Evolutionary conservation across 169 alveolate genomes (phyloP), one percentile per base, ranked within the genome.

Genomic region (Plasmodium reichenowi): DNA sequence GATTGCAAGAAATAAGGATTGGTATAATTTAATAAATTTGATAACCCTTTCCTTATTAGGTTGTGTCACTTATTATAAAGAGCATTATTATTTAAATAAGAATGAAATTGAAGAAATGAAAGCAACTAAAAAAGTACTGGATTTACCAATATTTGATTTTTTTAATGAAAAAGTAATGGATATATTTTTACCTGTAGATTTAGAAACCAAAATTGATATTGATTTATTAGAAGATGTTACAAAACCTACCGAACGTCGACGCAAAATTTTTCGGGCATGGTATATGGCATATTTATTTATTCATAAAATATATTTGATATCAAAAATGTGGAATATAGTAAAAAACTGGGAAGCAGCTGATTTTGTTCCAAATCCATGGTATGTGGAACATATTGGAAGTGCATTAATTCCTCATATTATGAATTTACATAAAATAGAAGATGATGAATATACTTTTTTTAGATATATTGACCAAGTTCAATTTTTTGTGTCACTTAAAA

Each of bases 311-410:
- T 80, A 80, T 66, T 22, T 80, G 20, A 10, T 80, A 52, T 52
- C 50, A 32, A 80, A 80, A 62, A 80, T 80, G 90, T 80, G 90
- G 90, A 68, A 80, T 80, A 8, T 80, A 59, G n/a, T 80, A 67
- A 80, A 80, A 67, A 66, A 80, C 26, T 80, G 90, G 90, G 72
- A 66, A 38, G 38, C 83, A 22, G 22, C 90, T 2, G 68, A 67
- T 17, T 80, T 52, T 80, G 70, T 80, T 13, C 83, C 90, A 1
- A 66, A 80, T 2, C 90, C 90, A 6, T 80, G 90, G 90, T 80
- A 66, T 59, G 56, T 80, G 43, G 83, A 67, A 62, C 80, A 80
- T 48, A 50, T 80, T 17, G 90, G 90, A 67, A 80, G 83, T 80
- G 63, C 32, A 17, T 13, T 80, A 29, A 54, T 67, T 52, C 90